phyloP scores from a whole-genome alignment of 768 basidiomycete genomes.

The Neoboletus magnificus region DNA sequence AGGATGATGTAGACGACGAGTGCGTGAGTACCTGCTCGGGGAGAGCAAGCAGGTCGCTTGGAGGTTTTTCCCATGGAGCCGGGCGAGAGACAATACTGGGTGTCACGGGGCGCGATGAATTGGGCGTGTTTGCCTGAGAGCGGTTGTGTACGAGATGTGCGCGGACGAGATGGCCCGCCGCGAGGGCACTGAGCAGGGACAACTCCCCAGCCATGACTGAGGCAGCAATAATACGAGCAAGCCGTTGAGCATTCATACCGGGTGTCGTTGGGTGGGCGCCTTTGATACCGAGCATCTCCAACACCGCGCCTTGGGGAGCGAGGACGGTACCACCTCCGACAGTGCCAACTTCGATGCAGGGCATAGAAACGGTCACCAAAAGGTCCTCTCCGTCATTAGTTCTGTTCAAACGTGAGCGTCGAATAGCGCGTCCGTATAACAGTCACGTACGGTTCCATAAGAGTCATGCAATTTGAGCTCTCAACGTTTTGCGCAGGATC shows the following conservation, averaged over 20 bases:
- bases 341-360: conserved; percentile 98
- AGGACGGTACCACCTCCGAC: conserved; percentile 96
- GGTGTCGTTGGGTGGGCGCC: conserved; percentile 87
- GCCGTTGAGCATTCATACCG: conserved; percentile 83
- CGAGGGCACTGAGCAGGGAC: conserved; percentile 86
- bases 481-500: conserved; percentile 99
- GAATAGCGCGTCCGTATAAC: background rate
- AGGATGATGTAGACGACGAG: conserved; percentile 37
- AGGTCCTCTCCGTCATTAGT: conserved; percentile 88
- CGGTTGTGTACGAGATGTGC: conserved; percentile 94
- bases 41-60: conserved; percentile 3
- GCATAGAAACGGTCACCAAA: conserved; percentile 93
- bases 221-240: conserved; percentile 87
- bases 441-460: conserved; percentile 89
- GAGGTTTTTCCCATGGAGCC: conserved; percentile 25
- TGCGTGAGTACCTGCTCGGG: conserved; percentile 28
- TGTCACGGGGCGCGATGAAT: conserved; percentile 56
- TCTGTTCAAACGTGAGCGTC: conserved; percentile 37
- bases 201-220: conserved; percentile 98
- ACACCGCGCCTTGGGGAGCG: conserved; percentile 81
- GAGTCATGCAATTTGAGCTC: conserved; percentile 96
- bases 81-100: conserved; percentile 40
- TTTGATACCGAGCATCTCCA: conserved; percentile 90
- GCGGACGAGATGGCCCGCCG: conserved; percentile 90
- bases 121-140: conserved; percentile 77